These are phyloP conservation scores for Entophlyctis luteolus DNA, from an alignment of 192 early-diverging fungal genomes.

Conservation along the genomic window DNA sequence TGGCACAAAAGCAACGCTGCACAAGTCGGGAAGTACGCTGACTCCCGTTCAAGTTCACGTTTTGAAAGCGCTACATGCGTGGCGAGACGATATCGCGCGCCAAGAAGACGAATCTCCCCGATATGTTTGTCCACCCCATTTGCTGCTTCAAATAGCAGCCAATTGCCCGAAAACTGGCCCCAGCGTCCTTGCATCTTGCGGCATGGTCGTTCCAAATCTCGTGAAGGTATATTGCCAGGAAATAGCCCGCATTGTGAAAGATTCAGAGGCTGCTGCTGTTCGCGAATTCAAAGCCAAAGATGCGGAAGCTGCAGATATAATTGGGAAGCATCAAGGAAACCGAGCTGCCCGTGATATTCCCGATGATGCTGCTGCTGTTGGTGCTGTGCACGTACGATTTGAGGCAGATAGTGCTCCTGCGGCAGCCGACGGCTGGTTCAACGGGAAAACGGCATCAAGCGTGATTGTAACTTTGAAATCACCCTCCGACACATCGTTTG, in stretches of 20 bases:
- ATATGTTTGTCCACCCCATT: slow-evolving; percentile 88
- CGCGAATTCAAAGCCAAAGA: not conserved
- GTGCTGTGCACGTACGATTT: not conserved
- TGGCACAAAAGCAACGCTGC: slow-evolving; percentile 35
- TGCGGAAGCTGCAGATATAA: not conserved
- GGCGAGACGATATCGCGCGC: slow-evolving; percentile 86
- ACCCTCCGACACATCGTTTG: not conserved
- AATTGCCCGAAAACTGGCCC: slow-evolving; percentile 68
- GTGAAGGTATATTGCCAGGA: slow-evolving; percentile 80
- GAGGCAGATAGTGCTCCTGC: not conserved
- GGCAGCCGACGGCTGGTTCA: not conserved
- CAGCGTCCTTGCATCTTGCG: slow-evolving; percentile 69
- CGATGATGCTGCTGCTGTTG: not conserved
- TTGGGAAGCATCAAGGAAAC: not conserved
- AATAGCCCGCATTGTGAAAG: slow-evolving; percentile 50
- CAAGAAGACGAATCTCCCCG: slow-evolving; percentile 87
- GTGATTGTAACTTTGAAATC: slow-evolving; percentile 1
- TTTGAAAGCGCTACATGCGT: slow-evolving; percentile 83
- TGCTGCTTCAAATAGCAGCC: slow-evolving; percentile 73
- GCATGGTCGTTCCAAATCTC: slow-evolving; percentile 70
- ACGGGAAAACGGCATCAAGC: not conserved
- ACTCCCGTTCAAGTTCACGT: slow-evolving; percentile 65
- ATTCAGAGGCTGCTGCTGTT: slow-evolving; percentile 18
- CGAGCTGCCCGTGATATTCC: not conserved
- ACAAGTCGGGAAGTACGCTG: slow-evolving; percentile 53